phyloP scores from a whole-genome alignment of 331 rosid genomes.

The Rosa hybrid region DNA sequence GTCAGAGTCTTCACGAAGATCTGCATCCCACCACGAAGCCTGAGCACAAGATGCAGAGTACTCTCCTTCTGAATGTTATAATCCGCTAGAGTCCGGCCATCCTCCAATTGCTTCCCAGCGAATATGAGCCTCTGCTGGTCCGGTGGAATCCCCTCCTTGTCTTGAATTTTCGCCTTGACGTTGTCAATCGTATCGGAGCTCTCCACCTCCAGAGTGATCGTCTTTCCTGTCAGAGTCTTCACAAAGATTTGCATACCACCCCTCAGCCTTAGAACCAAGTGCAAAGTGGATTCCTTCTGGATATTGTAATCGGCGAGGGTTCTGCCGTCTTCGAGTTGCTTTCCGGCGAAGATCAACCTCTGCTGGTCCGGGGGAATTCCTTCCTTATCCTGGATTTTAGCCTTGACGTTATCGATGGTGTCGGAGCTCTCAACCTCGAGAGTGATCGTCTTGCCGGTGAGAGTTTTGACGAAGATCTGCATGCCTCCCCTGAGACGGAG shows the following conservation, averaged over 20 bases:
- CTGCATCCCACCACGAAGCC: slow-evolving; percentile 38
- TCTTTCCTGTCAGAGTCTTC: slow-evolving; percentile 36
- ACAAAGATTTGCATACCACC: slow-evolving; percentile 46
- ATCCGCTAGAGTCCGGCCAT: slow-evolving; percentile 36
- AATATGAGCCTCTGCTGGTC: slow-evolving; percentile 41
- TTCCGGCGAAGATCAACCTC: slow-evolving; percentile 37
- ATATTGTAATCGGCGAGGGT: slow-evolving; percentile 41
- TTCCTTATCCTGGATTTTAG: slow-evolving; percentile 41
- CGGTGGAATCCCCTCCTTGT: slow-evolving; percentile 37
- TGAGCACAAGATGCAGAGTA: slow-evolving; percentile 35
- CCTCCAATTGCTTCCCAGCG: slow-evolving; percentile 37
- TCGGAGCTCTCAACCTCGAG: slow-evolving; percentile 43
- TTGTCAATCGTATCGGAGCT: slow-evolving; percentile 37
- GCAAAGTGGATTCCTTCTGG: slow-evolving; percentile 42
- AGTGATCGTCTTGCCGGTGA: slow-evolving; percentile 42
- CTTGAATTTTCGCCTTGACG: slow-evolving; percentile 38
- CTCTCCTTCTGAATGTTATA: slow-evolving; percentile 38
- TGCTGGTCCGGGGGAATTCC: slow-evolving; percentile 45
- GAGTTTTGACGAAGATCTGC: slow-evolving; percentile 44
- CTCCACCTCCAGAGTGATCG: slow-evolving; percentile 35
- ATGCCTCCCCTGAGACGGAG: slow-evolving; percentile 39
- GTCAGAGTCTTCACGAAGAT: slow-evolving; percentile 43
- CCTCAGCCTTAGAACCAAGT: slow-evolving; percentile 26
- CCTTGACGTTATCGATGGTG: slow-evolving; percentile 41
- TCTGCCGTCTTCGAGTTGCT: slow-evolving; percentile 36